phyloP scores from a whole-genome alignment of 2,329 filamentous ascomycete genomes.

The Paraconiothyrium brasiliense region DNA sequence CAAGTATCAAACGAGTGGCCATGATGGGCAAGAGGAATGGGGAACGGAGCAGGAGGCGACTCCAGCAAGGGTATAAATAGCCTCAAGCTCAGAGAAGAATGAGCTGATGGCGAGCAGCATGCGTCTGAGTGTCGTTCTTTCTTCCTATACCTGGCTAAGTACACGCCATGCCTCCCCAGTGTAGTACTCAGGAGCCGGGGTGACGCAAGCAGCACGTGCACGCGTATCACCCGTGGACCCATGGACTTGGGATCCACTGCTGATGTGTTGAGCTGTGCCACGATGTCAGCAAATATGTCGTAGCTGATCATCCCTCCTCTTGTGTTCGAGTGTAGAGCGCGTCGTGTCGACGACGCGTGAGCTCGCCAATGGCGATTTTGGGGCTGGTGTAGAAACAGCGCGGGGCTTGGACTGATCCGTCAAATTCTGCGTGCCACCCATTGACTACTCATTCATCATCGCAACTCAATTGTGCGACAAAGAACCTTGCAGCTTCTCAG shows the following conservation, averaged over 20 bases:
- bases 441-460: background rate
- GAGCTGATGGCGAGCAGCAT: too few species aligned
- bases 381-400: background rate
- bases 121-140: too few species aligned
- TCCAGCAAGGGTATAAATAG: too few species aligned
- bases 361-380: background rate
- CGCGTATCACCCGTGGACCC: background rate
- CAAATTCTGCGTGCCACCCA: background rate
- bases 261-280: background rate
- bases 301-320: background rate
- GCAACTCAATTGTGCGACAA: background rate
- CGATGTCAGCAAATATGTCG: background rate
- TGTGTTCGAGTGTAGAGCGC: background rate
- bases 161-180: background rate
- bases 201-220: slow-evolving; percentile 8
- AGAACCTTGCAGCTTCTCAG: background rate
- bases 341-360: background rate
- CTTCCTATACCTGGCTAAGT: background rate
- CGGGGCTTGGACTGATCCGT: background rate
- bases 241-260: too few species aligned
- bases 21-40: too few species aligned
- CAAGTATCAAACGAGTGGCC: too few species aligned
- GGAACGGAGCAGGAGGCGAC: too few species aligned
- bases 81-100: too few species aligned
- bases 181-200: too few species aligned